These are phyloP conservation scores for Mycena pura DNA, from an alignment of 768 basidiomycete genomes.

Conservation along the genomic window DNA sequence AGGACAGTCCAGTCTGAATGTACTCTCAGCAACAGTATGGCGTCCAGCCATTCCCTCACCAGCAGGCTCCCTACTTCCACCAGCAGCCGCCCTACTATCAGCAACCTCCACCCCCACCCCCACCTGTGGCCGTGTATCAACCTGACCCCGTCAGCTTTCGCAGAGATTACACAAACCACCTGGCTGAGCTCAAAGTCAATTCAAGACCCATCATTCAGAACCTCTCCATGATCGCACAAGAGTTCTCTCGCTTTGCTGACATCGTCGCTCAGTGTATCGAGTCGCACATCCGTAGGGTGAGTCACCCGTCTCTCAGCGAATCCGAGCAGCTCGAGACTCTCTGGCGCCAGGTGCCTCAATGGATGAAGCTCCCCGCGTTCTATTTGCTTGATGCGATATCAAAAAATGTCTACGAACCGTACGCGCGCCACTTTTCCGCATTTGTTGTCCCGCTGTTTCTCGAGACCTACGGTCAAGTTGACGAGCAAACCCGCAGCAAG, in stretches of 20 bases:
- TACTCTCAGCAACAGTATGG: slow-evolving; percentile 66
- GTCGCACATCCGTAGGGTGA: slow-evolving; percentile 87
- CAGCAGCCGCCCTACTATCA: slow-evolving; percentile 38
- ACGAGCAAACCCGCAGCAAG: slow-evolving; percentile 83
- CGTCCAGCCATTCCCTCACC: slow-evolving; percentile 53
- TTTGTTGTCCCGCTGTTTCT: slow-evolving; percentile 87
- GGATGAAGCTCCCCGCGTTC: slow-evolving; percentile 91
- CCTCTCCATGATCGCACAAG: slow-evolving; percentile 91
- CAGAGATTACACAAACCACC: slow-evolving; percentile 75
- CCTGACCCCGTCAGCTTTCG: slow-evolving; percentile 77
- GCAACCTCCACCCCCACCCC: slow-evolving; percentile 53
- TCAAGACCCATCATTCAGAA: slow-evolving; percentile 94
- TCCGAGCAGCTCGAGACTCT: slow-evolving; percentile 40
- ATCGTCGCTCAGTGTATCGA: slow-evolving; percentile 85
- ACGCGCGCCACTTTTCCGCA: slow-evolving; percentile 83
- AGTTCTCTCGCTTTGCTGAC: slow-evolving; percentile 78
- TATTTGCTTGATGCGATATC: slow-evolving; percentile 97
- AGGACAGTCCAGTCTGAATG: slow-evolving; percentile 45
- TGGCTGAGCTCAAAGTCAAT: slow-evolving; percentile 88
- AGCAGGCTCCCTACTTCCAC: slow-evolving; percentile 41
- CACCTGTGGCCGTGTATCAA: slow-evolving; percentile 48
- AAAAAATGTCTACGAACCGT: slow-evolving; percentile 95
- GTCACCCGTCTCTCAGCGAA: slow-evolving; percentile 49
- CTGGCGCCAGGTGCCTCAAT: slow-evolving; percentile 74
- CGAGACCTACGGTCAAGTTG: slow-evolving; percentile 87